A percentile compares a stretch with the other conserved stretches of the same genome.
Evolutionary conservation across 2,329 filamentous ascomycete species (phyloP).

Genomic region (Metarhizium rileyi): DNA sequence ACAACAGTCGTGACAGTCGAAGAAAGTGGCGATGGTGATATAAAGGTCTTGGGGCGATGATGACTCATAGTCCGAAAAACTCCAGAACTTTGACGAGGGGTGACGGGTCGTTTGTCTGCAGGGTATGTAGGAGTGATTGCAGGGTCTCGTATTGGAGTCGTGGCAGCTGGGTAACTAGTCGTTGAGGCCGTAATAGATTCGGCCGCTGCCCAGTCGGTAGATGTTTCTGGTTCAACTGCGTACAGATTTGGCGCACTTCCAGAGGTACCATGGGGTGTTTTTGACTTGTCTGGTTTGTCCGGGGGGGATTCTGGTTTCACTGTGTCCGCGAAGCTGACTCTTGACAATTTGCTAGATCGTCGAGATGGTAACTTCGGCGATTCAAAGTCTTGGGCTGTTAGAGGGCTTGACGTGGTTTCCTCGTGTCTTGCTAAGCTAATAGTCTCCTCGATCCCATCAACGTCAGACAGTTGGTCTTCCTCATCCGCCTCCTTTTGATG

Average conservation of each 20-base stretch:
- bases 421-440: constrained; percentile 49
- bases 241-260: constrained; percentile 22
- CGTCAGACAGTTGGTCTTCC: constrained; percentile 44
- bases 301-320: constrained; percentile 27
- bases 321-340: constrained; percentile 32
- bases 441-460: constrained; percentile 52
- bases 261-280: constrained; percentile 22
- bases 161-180: constrained; percentile 19
- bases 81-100: constrained; percentile 18
- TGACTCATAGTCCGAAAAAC: constrained; percentile 20
- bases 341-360: constrained; percentile 38
- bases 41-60: constrained; percentile 35
- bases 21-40: constrained; percentile 50
- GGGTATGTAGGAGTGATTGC: constrained; percentile 13
- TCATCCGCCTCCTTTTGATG: constrained; percentile 49
- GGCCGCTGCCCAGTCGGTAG: constrained; percentile 25
- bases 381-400: constrained; percentile 10
- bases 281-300: constrained; percentile 26
- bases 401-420: constrained; percentile 12
- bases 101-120: constrained; percentile 17
- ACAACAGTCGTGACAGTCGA: constrained; percentile 50
- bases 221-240: constrained; percentile 27
- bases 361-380: constrained; percentile 28
- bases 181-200: constrained; percentile 14
- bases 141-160: constrained; percentile 23